Conservation (phyloP, 371 early-diverging fungal species). For the Caulochytrium protostelioides region DNA sequence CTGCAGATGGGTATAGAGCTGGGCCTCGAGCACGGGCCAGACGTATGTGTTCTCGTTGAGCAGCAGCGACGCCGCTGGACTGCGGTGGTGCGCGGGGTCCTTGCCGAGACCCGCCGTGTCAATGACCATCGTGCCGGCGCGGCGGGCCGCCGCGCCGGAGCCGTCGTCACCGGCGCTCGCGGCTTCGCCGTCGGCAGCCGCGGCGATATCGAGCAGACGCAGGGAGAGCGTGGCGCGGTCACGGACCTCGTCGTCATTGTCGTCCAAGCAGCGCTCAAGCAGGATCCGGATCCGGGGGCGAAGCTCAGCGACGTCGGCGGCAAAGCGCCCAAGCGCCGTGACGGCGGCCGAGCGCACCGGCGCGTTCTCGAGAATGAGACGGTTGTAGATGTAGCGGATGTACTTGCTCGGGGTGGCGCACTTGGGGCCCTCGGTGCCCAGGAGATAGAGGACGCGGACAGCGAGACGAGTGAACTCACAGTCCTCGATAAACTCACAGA, state of each 20-base stretch:
- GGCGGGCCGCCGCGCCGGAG: no score
- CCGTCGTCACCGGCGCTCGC: conserved; percentile 38
- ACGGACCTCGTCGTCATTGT: conserved; percentile 92
- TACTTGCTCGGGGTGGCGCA: conserved; percentile 74
- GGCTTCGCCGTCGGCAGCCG: conserved; percentile 8
- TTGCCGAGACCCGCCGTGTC: no score
- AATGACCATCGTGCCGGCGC: no score
- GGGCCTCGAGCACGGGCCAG: no score
- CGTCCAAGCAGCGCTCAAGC: conserved; percentile 67
- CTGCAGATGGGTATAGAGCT: no score
- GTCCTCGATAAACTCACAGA: conserved; percentile 98
- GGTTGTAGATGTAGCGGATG: conserved; percentile 94
- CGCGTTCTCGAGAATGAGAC: conserved; percentile 88
- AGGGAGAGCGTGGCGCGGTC: conserved; percentile 85
- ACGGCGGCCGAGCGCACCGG: conserved; percentile 96
- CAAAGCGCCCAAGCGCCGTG: conserved; percentile 80
- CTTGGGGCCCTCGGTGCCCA: conserved; percentile 86
- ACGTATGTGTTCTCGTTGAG: no score
- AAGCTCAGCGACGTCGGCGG: conserved; percentile 50
- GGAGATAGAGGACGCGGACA: conserved; percentile 76
- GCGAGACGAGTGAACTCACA: conserved; percentile 94
- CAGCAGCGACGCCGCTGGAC: no score
- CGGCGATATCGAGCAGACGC: conserved; percentile 44
- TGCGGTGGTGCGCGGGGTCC: no score
- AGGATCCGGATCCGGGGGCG: conserved; percentile 59